A percentile compares a stretch with the other conserved stretches of the same genome.
Conservation (phyloP, 192 early-diverging fungal species). For the Entomortierella chlamydospora region DNA sequence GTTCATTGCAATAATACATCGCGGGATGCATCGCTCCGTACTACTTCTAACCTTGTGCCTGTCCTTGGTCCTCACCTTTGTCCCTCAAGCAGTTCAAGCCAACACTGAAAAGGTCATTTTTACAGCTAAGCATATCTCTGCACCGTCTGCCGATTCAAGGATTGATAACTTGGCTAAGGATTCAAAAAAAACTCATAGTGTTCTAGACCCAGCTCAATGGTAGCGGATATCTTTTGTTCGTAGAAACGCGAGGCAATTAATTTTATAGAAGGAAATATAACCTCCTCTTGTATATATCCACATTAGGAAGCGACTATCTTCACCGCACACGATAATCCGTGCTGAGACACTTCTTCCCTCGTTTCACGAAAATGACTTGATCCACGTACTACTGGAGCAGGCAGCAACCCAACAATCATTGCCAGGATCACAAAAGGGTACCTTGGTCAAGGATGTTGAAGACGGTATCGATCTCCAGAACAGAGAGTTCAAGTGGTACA, state of each 20-base stretch:
- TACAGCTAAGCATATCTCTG: not conserved
- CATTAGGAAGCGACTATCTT: constrained; percentile 24
- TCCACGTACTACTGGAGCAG: not conserved
- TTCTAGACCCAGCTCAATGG: constrained; percentile 9
- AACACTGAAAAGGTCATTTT: constrained; percentile 51
- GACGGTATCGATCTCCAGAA: constrained; percentile 19
- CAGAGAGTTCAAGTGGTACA: constrained; percentile 51
- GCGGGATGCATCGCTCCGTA: not conserved
- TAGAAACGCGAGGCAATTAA: too few species aligned
- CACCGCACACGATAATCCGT: constrained; percentile 32
- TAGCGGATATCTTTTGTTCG: not conserved
- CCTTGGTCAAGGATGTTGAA: not conserved
- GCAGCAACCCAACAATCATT: not conserved
- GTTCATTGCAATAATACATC: too few species aligned
- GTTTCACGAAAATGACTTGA: constrained; percentile 14
- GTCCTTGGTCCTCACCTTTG: not conserved
- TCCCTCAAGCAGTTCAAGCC: not conserved
- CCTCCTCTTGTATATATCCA: not conserved
- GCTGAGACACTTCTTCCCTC: constrained; percentile 23
- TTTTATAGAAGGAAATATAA: not conserved
- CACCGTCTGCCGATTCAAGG: not conserved
- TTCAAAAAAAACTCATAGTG: not conserved
- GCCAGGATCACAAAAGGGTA: not conserved
- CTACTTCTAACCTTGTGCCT: not conserved
- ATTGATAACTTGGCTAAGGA: not conserved